These are phyloP conservation scores for Fusarium buxicola DNA, from an alignment of 2,329 filamentous ascomycete genomes.

Conservation along the genomic window DNA sequence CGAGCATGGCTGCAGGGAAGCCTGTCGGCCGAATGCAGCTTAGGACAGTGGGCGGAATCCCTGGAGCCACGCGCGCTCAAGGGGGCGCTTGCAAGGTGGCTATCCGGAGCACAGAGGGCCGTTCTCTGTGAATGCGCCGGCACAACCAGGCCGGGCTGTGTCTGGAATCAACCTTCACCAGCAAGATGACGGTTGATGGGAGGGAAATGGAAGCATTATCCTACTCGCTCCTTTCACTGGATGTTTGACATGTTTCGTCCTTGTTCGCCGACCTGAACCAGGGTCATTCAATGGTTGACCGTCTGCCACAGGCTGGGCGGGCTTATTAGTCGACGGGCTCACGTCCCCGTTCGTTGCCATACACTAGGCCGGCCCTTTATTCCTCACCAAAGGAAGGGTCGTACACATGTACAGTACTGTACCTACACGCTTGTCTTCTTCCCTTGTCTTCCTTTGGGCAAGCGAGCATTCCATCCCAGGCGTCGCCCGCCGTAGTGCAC, in stretches of 20 bases:
- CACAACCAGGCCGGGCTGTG: too few relatives aligned
- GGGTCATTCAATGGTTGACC: not conserved
- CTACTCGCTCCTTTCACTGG: slow-evolving; percentile 3
- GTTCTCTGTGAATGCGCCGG: slow-evolving; percentile 2
- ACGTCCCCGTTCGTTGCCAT: slow-evolving; percentile 22
- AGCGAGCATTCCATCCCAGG: slow-evolving; percentile 27
- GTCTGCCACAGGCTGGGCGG: not conserved
- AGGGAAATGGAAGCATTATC: slow-evolving; percentile 6
- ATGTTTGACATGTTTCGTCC: not conserved
- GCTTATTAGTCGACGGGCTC: slow-evolving; percentile 5
- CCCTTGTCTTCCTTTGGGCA: slow-evolving; percentile 13
- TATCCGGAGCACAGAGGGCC: slow-evolving; percentile 24
- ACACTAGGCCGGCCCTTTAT: slow-evolving; percentile 19
- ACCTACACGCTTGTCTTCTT: slow-evolving; percentile 10
- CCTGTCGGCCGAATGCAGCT: slow-evolving; percentile 40
- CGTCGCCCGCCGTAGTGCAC: slow-evolving; percentile 11
- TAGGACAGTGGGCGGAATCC: slow-evolving; percentile 46
- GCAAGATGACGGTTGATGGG: too few relatives aligned
- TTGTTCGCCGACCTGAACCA: slow-evolving; percentile 2
- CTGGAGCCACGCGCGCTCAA: slow-evolving; percentile 54
- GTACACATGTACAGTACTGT: slow-evolving; percentile 3
- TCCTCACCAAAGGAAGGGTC: slow-evolving; percentile 13
- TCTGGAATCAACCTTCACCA: too few relatives aligned
- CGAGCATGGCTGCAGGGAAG: slow-evolving; percentile 45
- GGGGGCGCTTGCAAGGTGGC: slow-evolving; percentile 37